These are phyloP conservation scores for Botrytis aclada DNA, from an alignment of 2,329 filamentous ascomycete species.

Conservation along the genomic window DNA sequence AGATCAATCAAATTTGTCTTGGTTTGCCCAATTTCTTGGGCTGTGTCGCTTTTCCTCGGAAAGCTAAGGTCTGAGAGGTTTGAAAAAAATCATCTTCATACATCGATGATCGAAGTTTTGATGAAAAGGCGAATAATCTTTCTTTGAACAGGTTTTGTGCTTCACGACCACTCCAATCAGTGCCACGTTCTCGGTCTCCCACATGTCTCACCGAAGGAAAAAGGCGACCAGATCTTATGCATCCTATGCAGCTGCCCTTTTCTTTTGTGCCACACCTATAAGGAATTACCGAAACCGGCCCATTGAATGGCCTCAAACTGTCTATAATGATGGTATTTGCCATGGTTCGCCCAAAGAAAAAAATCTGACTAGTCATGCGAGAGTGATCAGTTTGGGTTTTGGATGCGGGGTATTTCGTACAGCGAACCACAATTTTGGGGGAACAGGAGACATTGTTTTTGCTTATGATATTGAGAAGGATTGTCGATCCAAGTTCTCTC, in stretches of 20 bases:
- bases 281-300: not conserved
- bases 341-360: conserved; percentile 6
- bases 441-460: not conserved
- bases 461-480: conserved; percentile 1
- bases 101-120: not conserved
- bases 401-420: conserved; percentile 16
- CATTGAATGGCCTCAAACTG: not conserved
- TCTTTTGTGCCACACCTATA: conserved; percentile 8
- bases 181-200: conserved; percentile 11
- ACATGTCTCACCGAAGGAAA: conserved; percentile 14
- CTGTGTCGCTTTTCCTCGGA: conserved; percentile 10
- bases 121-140: not conserved
- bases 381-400: not conserved
- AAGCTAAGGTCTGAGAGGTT: not conserved
- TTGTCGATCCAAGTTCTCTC: not conserved
- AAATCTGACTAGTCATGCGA: conserved; percentile 7
- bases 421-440: conserved; percentile 10
- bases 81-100: not conserved
- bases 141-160: conserved; percentile 1
- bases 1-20: conserved; percentile 5
- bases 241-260: conserved; percentile 19
- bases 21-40: conserved; percentile 9
- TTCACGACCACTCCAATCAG: conserved; percentile 1
- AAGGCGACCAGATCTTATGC: conserved; percentile 21
- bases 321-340: conserved; percentile 2